Conservation (phyloP, 2,329 filamentous ascomycete species). For the Neonectria hederae region DNA sequence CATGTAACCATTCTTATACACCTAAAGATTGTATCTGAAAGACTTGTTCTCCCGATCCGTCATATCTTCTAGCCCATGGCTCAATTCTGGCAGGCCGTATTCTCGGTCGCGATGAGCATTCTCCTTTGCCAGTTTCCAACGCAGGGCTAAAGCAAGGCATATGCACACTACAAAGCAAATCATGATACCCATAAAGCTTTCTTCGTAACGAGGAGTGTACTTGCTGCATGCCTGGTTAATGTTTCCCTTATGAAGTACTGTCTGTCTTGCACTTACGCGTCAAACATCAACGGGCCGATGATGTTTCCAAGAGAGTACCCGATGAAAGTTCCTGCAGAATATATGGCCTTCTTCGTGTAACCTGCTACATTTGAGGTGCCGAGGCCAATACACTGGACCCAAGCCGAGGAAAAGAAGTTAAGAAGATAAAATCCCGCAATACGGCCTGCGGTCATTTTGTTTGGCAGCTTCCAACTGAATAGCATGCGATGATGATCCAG, state of each 20-base stretch:
- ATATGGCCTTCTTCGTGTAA: constrained; percentile 45
- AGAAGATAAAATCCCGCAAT: constrained; percentile 44
- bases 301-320: constrained; percentile 48
- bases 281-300: constrained; percentile 46
- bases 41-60: constrained; percentile 46
- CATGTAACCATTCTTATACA: neutral
- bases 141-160: constrained; percentile 41
- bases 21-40: constrained; percentile 26
- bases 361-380: constrained; percentile 47
- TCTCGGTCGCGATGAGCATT: constrained; percentile 44
- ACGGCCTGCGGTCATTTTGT: constrained; percentile 32
- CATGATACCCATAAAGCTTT: constrained; percentile 44
- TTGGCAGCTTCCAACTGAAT: constrained; percentile 37
- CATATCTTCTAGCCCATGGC: constrained; percentile 52
- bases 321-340: constrained; percentile 45
- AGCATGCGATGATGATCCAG: neutral
- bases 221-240: constrained; percentile 16
- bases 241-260: neutral
- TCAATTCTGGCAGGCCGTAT: constrained; percentile 45
- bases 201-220: constrained; percentile 45
- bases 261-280: constrained; percentile 35
- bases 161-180: constrained; percentile 46
- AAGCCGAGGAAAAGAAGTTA: constrained; percentile 45
- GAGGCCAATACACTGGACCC: constrained; percentile 44
- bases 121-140: constrained; percentile 40